Percentiles rank a stretch among this genome's conserved stretches.
phyloP scores from a whole-genome alignment of 2,329 filamentous ascomycete species.

The Penicillium sp. region DNA sequence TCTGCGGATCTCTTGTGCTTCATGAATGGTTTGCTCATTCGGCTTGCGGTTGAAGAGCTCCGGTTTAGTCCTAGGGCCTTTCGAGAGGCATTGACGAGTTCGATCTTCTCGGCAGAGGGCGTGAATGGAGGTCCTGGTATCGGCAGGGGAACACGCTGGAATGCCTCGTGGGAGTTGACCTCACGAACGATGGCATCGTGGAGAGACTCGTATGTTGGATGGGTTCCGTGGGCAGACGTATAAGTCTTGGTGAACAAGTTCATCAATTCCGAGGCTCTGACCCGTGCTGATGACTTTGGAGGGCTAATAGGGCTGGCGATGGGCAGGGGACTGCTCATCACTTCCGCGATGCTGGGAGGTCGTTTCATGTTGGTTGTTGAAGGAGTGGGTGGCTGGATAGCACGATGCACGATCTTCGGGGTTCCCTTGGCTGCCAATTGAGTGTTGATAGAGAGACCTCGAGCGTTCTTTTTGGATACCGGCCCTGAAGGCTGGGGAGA shows the following conservation, averaged over 20 bases:
- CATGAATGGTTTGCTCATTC: constrained; percentile 36
- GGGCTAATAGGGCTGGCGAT: constrained; percentile 25
- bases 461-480: constrained; percentile 38
- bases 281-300: constrained; percentile 26
- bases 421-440: constrained; percentile 36
- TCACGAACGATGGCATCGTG: constrained; percentile 47
- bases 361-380: constrained; percentile 25
- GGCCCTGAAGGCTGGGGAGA: constrained; percentile 19
- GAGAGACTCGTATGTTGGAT: constrained; percentile 43
- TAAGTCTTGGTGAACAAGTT: constrained; percentile 44
- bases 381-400: constrained; percentile 40
- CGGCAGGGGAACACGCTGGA: constrained; percentile 36
- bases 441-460: constrained; percentile 44
- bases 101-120: constrained; percentile 28
- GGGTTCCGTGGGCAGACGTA: constrained; percentile 29
- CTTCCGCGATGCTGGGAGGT: constrained; percentile 42
- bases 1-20: constrained; percentile 30
- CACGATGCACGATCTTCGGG: constrained; percentile 36
- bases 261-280: constrained; percentile 44
- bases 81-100: constrained; percentile 19
- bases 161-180: constrained; percentile 48
- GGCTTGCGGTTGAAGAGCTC: constrained; percentile 31
- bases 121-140: constrained; percentile 36
- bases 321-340: constrained; percentile 44
- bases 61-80: constrained; percentile 19